Conservation (phyloP, 306 rosid species). For the Abrus precatorius region DNA sequence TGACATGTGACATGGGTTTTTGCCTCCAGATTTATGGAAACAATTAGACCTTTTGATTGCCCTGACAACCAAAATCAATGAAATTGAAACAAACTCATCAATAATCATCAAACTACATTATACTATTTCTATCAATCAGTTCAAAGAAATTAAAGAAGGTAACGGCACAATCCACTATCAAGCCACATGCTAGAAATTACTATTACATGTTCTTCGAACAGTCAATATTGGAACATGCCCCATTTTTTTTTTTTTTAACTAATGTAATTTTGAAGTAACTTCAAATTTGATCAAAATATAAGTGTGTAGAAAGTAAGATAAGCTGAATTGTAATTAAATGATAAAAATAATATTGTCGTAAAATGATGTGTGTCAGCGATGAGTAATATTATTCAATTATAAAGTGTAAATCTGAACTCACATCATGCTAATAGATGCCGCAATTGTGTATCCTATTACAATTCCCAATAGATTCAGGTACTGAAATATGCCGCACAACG, state of each 20-base stretch:
- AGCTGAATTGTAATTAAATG: background rate
- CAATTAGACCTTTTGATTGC: slow-evolving; percentile 65
- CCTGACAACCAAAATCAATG: slow-evolving; percentile 49
- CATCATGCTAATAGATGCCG: slow-evolving; percentile 72
- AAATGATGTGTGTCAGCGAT: background rate
- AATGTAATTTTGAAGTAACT: background rate
- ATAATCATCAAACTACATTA: background rate
- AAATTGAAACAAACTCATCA: slow-evolving; percentile 16
- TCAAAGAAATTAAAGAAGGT: background rate
- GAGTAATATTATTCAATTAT: background rate
- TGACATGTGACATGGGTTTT: slow-evolving; percentile 65
- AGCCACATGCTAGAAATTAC: background rate
- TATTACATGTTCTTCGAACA: background rate
- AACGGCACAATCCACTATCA: background rate
- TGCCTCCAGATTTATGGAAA: slow-evolving; percentile 50
- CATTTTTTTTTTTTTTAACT: background rate
- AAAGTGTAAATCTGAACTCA: slow-evolving; percentile 42
- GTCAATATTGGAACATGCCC: background rate
- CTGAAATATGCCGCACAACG: slow-evolving; percentile 60
- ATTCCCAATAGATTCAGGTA: slow-evolving; percentile 63
- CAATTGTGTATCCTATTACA: slow-evolving; percentile 70
- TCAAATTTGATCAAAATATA: background rate
- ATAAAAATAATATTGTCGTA: background rate
- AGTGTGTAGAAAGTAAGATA: background rate
- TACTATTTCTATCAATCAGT: background rate